These are phyloP conservation scores for Fusarium sp. DNA, from an alignment of 2,329 filamentous ascomycete species.

Conservation along the genomic window DNA sequence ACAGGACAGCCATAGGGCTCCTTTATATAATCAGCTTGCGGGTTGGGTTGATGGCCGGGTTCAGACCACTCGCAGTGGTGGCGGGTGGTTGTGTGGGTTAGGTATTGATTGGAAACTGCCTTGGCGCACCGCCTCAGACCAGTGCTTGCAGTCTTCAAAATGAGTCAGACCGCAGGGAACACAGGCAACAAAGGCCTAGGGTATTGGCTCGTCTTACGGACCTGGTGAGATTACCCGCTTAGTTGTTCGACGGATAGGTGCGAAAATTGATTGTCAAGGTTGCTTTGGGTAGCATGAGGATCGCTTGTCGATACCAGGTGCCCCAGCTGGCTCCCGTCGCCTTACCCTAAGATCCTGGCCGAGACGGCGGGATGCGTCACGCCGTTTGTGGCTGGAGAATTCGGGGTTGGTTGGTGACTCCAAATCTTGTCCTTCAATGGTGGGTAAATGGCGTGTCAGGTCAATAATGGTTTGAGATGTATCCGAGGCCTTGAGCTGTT, in stretches of 20 bases:
- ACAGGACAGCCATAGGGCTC: not conserved
- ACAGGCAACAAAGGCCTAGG: not conserved
- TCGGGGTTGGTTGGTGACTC: not conserved
- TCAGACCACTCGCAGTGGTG: conserved; percentile 6
- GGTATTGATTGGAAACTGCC: conserved; percentile 35
- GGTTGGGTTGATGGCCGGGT: conserved; percentile 3
- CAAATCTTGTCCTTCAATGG: not conserved
- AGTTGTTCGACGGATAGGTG: not conserved
- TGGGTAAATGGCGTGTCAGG: not conserved
- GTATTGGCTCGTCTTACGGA: not conserved
- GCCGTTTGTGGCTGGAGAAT: not conserved
- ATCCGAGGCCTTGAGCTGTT: not conserved
- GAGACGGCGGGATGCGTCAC: conserved; percentile 15
- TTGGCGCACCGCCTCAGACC: conserved; percentile 40
- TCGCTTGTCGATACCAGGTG: not conserved
- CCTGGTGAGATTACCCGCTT: not conserved
- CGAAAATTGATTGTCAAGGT: not conserved
- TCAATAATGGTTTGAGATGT: not conserved
- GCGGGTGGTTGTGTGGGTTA: conserved; percentile 29
- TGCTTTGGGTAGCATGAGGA: not conserved
- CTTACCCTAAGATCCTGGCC: conserved; percentile 28
- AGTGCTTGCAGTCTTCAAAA: not conserved
- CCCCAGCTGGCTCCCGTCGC: not conserved
- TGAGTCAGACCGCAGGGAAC: conserved; percentile 36
- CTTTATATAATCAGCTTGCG: conserved; percentile 13